Percentiles rank a stretch among this genome's conserved stretches.
phyloP scores from a whole-genome alignment of 1,284 basidiomycete species.

The Apiotrichum mycotoxinovorans region DNA sequence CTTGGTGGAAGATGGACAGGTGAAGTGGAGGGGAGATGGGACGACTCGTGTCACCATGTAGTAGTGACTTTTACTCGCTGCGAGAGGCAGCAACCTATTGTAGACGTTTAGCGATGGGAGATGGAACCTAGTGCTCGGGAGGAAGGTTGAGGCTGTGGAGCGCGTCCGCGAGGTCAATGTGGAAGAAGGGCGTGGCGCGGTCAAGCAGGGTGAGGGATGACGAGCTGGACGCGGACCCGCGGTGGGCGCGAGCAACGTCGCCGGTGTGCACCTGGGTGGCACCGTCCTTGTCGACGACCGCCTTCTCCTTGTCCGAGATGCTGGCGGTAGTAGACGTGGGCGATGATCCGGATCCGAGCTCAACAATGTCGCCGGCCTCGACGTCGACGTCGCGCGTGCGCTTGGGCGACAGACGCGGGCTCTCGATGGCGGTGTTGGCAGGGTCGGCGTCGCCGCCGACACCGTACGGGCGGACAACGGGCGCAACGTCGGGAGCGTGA shows the following conservation, averaged over 20 bases:
- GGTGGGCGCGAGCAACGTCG: not conserved
- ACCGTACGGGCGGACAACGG: constrained; percentile 59
- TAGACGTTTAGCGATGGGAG: too few species aligned
- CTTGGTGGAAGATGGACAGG: too few species aligned
- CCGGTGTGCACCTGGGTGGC: not conserved
- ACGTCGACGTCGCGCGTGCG: constrained; percentile 10
- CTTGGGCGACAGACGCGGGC: constrained; percentile 3
- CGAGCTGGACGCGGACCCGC: constrained; percentile 7
- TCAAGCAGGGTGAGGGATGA: constrained; percentile 36
- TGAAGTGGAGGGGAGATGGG: too few species aligned
- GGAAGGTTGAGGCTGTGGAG: constrained; percentile 24
- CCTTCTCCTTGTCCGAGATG: not conserved
- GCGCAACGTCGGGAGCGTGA: constrained; percentile 63
- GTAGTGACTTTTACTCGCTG: too few species aligned
- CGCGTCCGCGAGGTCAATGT: constrained; percentile 50
- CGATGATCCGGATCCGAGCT: not conserved
- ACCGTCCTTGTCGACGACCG: not conserved
- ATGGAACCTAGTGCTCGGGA: not conserved
- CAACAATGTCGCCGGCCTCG: not conserved
- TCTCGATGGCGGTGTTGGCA: constrained; percentile 6
- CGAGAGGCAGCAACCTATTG: too few species aligned
- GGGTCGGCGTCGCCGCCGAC: constrained; percentile 21
- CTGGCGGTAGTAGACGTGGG: not conserved
- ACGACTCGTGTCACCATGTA: too few species aligned
- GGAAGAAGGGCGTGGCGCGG: constrained; percentile 49